phyloP scores from a whole-genome alignment of 345 rosid species.

The Mallotus nudiflorus region DNA sequence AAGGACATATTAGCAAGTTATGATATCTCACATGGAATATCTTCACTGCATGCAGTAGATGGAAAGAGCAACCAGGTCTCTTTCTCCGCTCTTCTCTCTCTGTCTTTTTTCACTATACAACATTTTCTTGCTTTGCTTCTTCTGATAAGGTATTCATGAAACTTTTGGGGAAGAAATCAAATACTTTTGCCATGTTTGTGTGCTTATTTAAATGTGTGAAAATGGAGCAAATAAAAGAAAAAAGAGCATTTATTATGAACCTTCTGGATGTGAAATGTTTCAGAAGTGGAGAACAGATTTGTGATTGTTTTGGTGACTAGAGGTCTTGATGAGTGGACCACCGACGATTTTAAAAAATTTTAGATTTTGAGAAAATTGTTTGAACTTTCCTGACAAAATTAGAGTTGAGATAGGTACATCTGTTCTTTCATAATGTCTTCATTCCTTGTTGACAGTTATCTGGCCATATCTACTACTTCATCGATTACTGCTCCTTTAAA shows the following conservation, averaged over 20 bases:
- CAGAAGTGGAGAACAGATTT: neutral
- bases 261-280: neutral
- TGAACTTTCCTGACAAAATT: neutral
- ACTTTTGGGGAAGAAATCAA: neutral
- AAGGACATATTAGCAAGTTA: constrained; percentile 71
- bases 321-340: neutral
- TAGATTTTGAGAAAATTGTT: neutral
- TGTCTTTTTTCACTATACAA: constrained; percentile 12
- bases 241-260: neutral
- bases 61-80: constrained; percentile 81
- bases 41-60: constrained; percentile 55
- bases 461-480: neutral
- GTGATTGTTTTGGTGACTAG: neutral
- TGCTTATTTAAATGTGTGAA: neutral
- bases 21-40: constrained; percentile 70
- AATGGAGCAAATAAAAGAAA: neutral
- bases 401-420: neutral
- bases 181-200: neutral
- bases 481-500: neutral
- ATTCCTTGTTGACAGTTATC: neutral
- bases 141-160: neutral
- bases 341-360: neutral
- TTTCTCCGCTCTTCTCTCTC: no score
- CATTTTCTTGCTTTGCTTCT: neutral
- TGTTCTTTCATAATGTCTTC: neutral